Evolutionary conservation across 768 basidiomycete species (phyloP).

Genomic region (Lactarius pseudohatsudake): DNA sequence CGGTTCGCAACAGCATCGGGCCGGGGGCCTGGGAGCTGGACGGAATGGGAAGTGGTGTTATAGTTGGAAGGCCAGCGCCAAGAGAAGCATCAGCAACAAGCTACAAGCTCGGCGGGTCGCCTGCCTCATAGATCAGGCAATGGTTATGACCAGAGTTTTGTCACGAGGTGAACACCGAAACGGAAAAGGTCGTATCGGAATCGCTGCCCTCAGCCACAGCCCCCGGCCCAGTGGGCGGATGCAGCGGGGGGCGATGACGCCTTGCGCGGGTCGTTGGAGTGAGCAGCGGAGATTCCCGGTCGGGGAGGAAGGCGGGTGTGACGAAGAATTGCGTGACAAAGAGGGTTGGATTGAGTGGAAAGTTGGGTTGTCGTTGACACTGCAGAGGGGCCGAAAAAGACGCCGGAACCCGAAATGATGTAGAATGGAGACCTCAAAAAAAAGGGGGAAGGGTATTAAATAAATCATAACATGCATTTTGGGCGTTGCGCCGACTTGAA

Average conservation of each 20-base stretch:
- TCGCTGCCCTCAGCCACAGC: neutral
- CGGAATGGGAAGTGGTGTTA: neutral
- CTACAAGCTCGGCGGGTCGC: constrained; percentile 18
- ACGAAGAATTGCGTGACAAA: neutral
- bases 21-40: neutral
- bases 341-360: neutral
- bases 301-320: neutral
- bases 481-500: constrained; percentile 19
- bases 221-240: neutral
- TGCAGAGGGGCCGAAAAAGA: neutral
- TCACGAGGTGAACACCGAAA: neutral
- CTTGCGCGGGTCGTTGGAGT: neutral
- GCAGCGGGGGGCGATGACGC: neutral
- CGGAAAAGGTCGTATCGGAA: neutral
- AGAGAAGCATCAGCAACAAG: constrained; percentile 17
- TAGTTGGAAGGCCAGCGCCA: constrained; percentile 15
- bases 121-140: neutral
- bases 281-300: neutral
- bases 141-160: neutral
- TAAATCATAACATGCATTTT: constrained; percentile 12
- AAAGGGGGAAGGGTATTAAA: neutral
- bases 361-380: too few relatives aligned
- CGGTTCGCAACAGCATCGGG: neutral
- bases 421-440: constrained; percentile 3
- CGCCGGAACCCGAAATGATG: neutral